Conservation (phyloP, 345 rosid genomes). For the Eucalyptus rudis region DNA sequence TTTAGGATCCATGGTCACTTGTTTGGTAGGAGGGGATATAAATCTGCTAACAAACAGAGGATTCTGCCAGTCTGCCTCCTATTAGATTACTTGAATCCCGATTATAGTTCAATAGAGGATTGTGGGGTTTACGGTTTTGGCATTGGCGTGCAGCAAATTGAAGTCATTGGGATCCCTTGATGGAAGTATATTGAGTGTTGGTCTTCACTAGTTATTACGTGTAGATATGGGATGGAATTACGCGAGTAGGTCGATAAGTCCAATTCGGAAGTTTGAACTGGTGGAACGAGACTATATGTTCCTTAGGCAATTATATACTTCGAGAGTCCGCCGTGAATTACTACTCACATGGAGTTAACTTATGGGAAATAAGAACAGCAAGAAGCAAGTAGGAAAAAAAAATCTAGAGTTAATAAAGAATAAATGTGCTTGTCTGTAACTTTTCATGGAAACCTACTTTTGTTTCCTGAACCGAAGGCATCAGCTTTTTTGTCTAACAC, state of each 20-base stretch:
- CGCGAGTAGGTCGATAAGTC: not conserved
- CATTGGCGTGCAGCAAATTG: not conserved
- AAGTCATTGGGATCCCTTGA: not conserved
- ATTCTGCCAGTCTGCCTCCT: not conserved
- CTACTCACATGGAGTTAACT: not conserved
- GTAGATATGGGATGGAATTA: not conserved
- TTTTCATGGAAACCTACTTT: not conserved
- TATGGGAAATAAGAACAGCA: not conserved
- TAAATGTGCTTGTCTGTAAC: not conserved
- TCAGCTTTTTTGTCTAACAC: not conserved
- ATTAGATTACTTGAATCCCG: not conserved
- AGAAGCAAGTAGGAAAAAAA: not conserved
- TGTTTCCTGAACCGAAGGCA: not conserved
- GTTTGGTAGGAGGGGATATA: not conserved
- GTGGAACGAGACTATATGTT: not conserved
- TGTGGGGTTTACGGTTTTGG: not conserved
- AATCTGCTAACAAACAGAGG: not conserved
- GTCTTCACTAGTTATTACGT: not conserved
- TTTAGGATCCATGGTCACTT: not conserved
- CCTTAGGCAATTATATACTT: not conserved
- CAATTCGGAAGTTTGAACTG: not conserved
- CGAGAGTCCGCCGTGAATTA: not conserved
- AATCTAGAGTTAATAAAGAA: not conserved
- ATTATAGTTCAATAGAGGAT: not conserved
- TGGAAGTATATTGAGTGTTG: not conserved